These are phyloP conservation scores for Torulaspora quercuum DNA, from an alignment of 805 yeast species.

Conservation along the genomic window DNA sequence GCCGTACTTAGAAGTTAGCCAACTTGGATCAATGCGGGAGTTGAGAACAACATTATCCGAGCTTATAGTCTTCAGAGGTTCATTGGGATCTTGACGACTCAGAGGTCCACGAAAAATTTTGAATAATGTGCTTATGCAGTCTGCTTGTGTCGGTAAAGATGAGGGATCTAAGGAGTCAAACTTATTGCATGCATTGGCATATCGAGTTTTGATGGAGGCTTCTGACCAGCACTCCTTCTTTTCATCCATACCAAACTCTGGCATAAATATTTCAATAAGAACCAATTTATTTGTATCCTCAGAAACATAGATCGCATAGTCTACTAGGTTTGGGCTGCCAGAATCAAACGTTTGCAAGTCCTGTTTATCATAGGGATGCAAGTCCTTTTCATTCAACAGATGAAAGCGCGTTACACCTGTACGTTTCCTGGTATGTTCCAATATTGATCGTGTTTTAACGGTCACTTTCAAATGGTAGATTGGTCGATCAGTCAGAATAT, in stretches of 20 bases:
- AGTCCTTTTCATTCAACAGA: constrained; percentile 23
- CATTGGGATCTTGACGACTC: constrained; percentile 39
- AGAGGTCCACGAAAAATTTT: constrained; percentile 69
- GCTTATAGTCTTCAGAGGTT: constrained; percentile 54
- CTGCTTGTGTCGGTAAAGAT: constrained; percentile 48
- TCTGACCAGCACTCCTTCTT: constrained; percentile 49
- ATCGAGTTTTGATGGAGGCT: constrained; percentile 51
- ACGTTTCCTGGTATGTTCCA: constrained; percentile 31
- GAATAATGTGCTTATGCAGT: constrained; percentile 58
- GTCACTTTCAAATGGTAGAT: constrained; percentile 39
- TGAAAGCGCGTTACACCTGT: constrained; percentile 37
- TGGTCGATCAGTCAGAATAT: constrained; percentile 17
- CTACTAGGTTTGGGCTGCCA: constrained; percentile 39
- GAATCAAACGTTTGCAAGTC: constrained; percentile 24
- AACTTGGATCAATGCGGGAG: constrained; percentile 52
- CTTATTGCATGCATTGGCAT: constrained; percentile 37
- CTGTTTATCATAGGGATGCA: constrained; percentile 36
- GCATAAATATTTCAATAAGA: constrained; percentile 50
- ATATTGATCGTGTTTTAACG: constrained; percentile 31
- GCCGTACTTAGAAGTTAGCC: constrained; percentile 47
- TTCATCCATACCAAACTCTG: constrained; percentile 44
- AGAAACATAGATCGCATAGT: constrained; percentile 48
- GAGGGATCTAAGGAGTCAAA: constrained; percentile 28
- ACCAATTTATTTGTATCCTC: constrained; percentile 45
- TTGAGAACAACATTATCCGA: constrained; percentile 50